phyloP scores from a whole-genome alignment of 1,139 yeast species.

The Pichia cactophila region DNA sequence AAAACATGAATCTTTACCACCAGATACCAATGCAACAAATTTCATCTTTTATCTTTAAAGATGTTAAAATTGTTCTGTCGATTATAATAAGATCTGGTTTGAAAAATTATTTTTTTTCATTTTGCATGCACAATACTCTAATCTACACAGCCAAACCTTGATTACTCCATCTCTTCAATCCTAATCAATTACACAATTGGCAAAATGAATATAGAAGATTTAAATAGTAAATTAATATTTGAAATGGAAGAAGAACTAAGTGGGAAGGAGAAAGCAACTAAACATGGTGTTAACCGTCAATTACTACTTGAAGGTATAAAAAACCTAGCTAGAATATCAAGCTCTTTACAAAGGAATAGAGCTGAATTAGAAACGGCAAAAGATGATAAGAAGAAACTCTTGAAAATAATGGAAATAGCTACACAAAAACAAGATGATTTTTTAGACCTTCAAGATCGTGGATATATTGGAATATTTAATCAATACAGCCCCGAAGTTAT shows the following conservation, averaged over 20 bases:
- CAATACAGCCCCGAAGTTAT: background rate
- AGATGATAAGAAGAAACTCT: background rate
- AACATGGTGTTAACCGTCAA: background rate
- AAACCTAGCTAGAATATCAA: background rate
- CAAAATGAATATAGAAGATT: background rate
- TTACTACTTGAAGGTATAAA: background rate
- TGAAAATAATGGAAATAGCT: background rate
- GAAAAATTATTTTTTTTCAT: background rate
- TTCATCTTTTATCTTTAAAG: constrained; percentile 48
- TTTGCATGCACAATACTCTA: no score
- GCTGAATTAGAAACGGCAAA: background rate
- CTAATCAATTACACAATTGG: no score
- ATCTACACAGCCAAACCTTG: background rate
- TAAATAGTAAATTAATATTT: background rate
- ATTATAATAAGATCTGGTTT: no score
- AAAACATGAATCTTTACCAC: constrained; percentile 93
- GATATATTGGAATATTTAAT: background rate
- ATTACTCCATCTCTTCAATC: no score
- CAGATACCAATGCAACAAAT: constrained; percentile 84
- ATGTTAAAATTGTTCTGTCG: no score
- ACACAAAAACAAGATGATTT: no score
- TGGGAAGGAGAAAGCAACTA: background rate
- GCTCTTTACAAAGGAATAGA: background rate
- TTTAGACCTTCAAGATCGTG: background rate
- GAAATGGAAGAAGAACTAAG: background rate